Evolutionary conservation across 108 stramenopile species (phyloP).

Genomic region (Cyclotella sp.): DNA sequence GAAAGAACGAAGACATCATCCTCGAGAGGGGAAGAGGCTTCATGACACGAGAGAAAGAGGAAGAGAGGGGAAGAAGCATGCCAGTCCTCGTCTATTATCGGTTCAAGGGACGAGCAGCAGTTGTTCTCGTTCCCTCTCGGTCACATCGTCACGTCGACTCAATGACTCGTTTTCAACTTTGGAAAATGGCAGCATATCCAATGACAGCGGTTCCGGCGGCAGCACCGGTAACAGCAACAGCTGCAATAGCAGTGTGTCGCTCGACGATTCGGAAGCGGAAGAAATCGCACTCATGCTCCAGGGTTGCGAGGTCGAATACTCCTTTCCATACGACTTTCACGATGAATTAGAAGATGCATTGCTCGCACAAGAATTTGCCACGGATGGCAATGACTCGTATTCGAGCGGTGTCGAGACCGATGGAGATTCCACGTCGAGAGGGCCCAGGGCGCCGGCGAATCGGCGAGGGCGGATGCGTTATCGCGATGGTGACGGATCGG

Average conservation of each 20-base stretch:
- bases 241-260: constrained; percentile 2
- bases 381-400: constrained; percentile 11
- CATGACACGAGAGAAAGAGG: not conserved
- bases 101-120: constrained; percentile 8
- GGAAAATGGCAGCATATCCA: not conserved
- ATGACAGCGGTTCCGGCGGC: not conserved
- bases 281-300: constrained; percentile 9
- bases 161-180: constrained; percentile 10
- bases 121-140: not conserved
- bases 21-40: not conserved
- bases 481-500: constrained; percentile 58
- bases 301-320: constrained; percentile 48
- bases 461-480: constrained; percentile 27
- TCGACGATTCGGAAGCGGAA: constrained; percentile 19
- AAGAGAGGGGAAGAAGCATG: constrained; percentile 3
- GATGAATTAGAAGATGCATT: constrained; percentile 38
- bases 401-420: constrained; percentile 6
- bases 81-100: not conserved
- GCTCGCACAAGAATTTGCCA: constrained; percentile 18
- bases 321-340: constrained; percentile 30
- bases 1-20: constrained; percentile 10
- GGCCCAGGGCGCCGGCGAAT: not conserved
- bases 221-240: not conserved
- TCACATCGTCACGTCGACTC: not conserved
- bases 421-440: not conserved